Evolutionary conservation across 352 stramenopile genomes (phyloP).

Genomic region (Phytopythium aichiense): DNA sequence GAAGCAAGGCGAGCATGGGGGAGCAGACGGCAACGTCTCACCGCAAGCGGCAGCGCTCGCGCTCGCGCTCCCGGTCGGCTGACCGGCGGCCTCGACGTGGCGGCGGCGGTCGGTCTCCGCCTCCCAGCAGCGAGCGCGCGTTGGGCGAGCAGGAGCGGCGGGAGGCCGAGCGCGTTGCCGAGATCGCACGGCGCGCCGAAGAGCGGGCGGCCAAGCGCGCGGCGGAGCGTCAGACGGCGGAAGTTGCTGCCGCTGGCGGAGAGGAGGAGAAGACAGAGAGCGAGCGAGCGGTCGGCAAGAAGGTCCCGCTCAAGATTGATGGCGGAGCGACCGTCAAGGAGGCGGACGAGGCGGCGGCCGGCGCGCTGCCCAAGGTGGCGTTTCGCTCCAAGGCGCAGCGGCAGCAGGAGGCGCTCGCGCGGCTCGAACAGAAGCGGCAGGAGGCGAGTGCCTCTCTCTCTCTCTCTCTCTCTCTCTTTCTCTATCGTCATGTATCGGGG

Average conservation of each 20-base stretch:
- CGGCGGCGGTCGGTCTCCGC: conserved; percentile 3
- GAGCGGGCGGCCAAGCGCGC: neutral
- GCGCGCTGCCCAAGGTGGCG: conserved; percentile 30
- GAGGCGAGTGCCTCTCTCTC: conserved; percentile 23
- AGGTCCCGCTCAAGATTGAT: conserved; percentile 33
- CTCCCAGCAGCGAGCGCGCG: neutral
- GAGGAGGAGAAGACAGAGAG: conserved; percentile 2
- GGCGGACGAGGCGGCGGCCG: neutral
- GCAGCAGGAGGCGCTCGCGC: conserved; percentile 66
- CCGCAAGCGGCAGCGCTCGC: conserved; percentile 35
- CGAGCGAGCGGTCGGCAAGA: conserved; percentile 17
- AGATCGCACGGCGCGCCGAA: conserved; percentile 3
- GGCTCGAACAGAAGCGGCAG: conserved; percentile 63
- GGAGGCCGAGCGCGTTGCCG: conserved; percentile 70
- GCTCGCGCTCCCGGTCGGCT: conserved; percentile 31
- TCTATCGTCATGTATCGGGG: too few species aligned
- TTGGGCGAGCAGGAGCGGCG: conserved; percentile 26
- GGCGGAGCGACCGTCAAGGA: conserved; percentile 3
- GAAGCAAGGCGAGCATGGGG: neutral
- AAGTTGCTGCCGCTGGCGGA: neutral
- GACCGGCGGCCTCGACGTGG: conserved; percentile 9
- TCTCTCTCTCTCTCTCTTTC: neutral
- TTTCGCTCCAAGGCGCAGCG: conserved; percentile 84
- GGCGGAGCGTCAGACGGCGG: conserved; percentile 16
- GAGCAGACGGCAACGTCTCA: neutral